phyloP scores from a whole-genome alignment of 768 basidiomycete species.

The Lentinula lateritia region DNA sequence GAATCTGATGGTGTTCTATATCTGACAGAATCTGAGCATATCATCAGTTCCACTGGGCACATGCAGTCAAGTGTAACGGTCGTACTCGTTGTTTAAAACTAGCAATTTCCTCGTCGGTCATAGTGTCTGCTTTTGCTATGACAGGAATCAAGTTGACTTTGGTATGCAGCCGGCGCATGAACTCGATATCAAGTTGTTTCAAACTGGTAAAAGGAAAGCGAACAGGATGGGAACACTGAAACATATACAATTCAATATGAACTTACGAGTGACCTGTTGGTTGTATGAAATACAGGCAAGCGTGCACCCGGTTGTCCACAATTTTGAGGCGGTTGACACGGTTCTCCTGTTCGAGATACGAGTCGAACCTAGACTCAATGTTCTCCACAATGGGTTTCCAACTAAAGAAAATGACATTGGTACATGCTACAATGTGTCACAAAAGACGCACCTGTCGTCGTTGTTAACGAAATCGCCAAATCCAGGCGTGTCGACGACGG shows the following conservation, averaged over 20 bases:
- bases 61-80: not conserved
- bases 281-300: conserved; percentile 98
- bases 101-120: conserved; percentile 93
- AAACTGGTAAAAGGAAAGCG: conserved; percentile 42
- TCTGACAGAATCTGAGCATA: conserved; percentile 75
- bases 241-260: conserved; percentile 1
- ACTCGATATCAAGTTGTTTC: conserved; percentile 98
- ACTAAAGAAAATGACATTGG: conserved; percentile 35
- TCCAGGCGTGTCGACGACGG: conserved; percentile 99
- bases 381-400: conserved; percentile 99
- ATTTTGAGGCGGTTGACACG: conserved; percentile 93
- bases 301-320: conserved; percentile 95
- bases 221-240: not conserved
- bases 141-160: conserved; percentile 98
- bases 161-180: conserved; percentile 95
- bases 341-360: conserved; percentile 97
- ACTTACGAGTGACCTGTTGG: conserved; percentile 96
- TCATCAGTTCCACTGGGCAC: not conserved
- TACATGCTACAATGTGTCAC: conserved; percentile 8
- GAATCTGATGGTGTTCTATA: conserved; percentile 92
- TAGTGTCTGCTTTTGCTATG: conserved; percentile 96
- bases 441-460: conserved; percentile 73
- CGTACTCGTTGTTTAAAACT: conserved; percentile 88
- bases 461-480: conserved; percentile 99
- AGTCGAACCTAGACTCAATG: conserved; percentile 96